phyloP scores from a whole-genome alignment of 164 flowering plant genomes.

The Dillenia suffruticosa region DNA sequence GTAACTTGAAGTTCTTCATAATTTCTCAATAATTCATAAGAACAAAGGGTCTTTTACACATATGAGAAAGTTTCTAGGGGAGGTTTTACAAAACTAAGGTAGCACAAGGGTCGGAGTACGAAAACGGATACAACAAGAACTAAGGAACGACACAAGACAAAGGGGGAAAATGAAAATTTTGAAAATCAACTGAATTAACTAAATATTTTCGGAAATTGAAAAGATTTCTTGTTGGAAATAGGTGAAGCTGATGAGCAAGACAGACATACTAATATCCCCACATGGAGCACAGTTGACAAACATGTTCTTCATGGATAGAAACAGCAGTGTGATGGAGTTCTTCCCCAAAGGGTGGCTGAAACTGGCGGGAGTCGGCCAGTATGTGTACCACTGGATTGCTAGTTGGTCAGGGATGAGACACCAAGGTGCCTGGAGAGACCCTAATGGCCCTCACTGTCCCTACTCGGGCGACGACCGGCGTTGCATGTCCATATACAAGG shows the following conservation, averaged over 20 bases:
- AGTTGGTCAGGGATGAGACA: constrained; percentile 68
- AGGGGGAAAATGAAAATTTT: too few species aligned
- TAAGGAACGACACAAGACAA: too few species aligned
- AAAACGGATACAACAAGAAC: too few species aligned
- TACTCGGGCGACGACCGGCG: constrained; percentile 44
- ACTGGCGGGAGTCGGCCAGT: constrained; percentile 75
- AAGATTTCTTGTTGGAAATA: constrained; percentile 13
- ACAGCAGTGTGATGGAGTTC: constrained; percentile 78
- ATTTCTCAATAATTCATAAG: too few species aligned
- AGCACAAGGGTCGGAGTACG: too few species aligned
- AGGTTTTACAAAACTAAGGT: too few species aligned
- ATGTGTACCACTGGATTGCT: constrained; percentile 53
- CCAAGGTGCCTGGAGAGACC: constrained; percentile 76
- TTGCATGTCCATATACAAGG: constrained; percentile 55
- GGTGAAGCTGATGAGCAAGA: constrained; percentile 64
- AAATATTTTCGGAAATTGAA: constrained; percentile 17
- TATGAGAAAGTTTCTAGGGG: too few species aligned
- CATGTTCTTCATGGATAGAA: constrained; percentile 65
- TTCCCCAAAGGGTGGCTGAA: constrained; percentile 82
- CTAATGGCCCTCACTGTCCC: constrained; percentile 40
- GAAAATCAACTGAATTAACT: not conserved
- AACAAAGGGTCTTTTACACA: too few species aligned
- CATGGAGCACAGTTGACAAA: constrained; percentile 79
- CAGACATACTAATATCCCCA: constrained; percentile 59
- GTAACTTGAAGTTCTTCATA: too few species aligned